Evolutionary conservation across 257 asterid species (phyloP).

Genomic region (Solanum arcanum): DNA sequence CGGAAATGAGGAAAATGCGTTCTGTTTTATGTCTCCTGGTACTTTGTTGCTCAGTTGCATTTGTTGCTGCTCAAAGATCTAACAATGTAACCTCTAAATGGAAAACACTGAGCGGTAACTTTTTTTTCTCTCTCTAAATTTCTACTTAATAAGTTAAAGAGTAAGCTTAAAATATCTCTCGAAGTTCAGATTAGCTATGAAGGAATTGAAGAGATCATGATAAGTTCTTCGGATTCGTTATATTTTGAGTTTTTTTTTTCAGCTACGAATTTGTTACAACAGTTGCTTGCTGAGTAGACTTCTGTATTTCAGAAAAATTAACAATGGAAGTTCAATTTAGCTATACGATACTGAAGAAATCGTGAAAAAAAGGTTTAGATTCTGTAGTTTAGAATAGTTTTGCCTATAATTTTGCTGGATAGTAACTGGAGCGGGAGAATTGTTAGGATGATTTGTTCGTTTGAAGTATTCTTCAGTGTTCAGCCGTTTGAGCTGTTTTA

Average conservation of each 20-base stretch:
- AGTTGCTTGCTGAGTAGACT: background rate
- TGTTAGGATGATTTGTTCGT: background rate
- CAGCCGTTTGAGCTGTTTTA: background rate
- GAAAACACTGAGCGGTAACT: constrained; percentile 57
- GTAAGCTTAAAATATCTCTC: background rate
- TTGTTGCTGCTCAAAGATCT: constrained; percentile 62
- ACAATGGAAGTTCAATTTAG: background rate
- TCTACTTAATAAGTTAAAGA: background rate
- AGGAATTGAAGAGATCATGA: background rate
- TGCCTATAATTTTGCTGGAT: background rate
- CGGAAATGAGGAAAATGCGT: constrained; percentile 55
- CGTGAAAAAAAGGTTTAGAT: background rate
- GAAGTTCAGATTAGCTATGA: background rate
- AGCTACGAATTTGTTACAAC: background rate
- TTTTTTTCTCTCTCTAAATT: background rate
- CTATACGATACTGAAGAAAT: background rate
- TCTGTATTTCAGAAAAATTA: background rate
- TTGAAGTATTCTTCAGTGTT: background rate
- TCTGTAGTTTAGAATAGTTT: background rate
- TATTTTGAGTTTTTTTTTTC: background rate
- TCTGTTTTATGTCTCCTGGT: constrained; percentile 19
- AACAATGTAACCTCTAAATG: constrained; percentile 20
- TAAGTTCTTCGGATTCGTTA: background rate
- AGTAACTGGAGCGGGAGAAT: background rate
- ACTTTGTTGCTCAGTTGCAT: constrained; percentile 29